A percentile compares a stretch with the other conserved stretches of the same genome.
Conservation (phyloP, 345 rosid species). For the Jatropha curcas region DNA sequence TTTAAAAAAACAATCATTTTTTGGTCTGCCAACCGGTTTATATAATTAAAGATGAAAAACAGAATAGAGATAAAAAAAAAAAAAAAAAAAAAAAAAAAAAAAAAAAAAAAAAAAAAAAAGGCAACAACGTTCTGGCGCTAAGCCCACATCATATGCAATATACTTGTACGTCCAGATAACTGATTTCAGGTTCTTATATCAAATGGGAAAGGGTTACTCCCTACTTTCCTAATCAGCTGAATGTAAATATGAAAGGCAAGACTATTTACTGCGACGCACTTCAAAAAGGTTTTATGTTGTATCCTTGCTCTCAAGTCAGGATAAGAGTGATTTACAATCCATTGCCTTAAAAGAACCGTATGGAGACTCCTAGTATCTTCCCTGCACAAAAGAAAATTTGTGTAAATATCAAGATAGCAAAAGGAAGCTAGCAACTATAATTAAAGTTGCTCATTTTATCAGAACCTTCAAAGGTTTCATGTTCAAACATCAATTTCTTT, state of each 20-base stretch:
- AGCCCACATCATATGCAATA: background rate
- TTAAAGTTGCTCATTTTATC: background rate
- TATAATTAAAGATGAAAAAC: too few species aligned
- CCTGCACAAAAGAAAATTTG: conserved; percentile 36
- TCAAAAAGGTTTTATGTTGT: background rate
- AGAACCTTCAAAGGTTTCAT: background rate
- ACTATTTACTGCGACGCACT: conserved; percentile 13
- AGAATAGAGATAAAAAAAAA: too few species aligned
- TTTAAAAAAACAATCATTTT: too few species aligned
- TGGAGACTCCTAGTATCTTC: conserved; percentile 25
- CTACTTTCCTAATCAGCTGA: background rate
- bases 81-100: background rate
- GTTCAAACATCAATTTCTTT: too few species aligned
- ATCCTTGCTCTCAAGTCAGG: background rate
- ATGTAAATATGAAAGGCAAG: background rate
- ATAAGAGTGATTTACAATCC: background rate
- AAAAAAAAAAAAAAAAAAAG: background rate
- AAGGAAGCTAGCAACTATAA: background rate
- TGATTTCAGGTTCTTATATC: background rate
- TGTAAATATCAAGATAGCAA: background rate
- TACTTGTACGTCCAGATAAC: background rate
- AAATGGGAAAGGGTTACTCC: background rate
- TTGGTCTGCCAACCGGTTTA: too few species aligned
- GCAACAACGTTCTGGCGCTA: background rate
- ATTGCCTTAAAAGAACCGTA: background rate